phyloP scores from a whole-genome alignment of 495 filamentous ascomycete genomes.

The Aspergillus asperescens region DNA sequence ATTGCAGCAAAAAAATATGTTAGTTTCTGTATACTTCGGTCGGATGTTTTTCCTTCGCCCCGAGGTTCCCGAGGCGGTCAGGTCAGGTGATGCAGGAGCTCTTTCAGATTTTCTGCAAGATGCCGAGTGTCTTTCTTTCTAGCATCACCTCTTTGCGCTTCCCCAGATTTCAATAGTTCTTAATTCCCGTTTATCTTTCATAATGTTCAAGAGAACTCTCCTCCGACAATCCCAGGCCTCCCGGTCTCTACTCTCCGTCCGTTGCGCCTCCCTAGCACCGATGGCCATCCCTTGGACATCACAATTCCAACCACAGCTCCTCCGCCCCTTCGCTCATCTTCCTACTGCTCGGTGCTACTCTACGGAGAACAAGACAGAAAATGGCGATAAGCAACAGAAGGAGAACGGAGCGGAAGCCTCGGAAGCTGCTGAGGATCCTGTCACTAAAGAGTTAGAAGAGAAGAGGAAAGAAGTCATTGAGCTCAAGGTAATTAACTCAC shows the following conservation, averaged over 20 bases:
- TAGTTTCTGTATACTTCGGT: constrained; percentile 17
- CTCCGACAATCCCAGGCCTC: constrained; percentile 42
- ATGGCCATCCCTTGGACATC: constrained; percentile 36
- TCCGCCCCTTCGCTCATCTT: constrained; percentile 29
- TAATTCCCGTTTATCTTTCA: constrained; percentile 16
- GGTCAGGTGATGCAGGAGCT: constrained; percentile 14
- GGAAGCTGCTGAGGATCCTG: constrained; percentile 45
- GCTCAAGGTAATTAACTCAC: constrained; percentile 61
- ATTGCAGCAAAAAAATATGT: no score
- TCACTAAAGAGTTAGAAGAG: constrained; percentile 66
- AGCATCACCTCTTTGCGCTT: not conserved
- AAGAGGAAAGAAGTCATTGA: constrained; percentile 81
- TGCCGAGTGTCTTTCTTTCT: constrained; percentile 1
- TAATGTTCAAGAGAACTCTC: constrained; percentile 44
- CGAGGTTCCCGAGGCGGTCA: constrained; percentile 14
- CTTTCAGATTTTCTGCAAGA: constrained; percentile 19
- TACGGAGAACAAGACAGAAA: constrained; percentile 37
- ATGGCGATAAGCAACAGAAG: constrained; percentile 32
- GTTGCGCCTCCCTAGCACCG: constrained; percentile 29
- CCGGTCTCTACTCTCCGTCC: constrained; percentile 34
- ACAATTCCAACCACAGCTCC: constrained; percentile 35
- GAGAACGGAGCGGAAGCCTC: constrained; percentile 25
- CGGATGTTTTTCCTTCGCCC: constrained; percentile 11
- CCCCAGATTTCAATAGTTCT: constrained; percentile 5
- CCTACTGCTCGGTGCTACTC: constrained; percentile 36